Evolutionary conservation across 208 protist genomes (phyloP), one percentile per base, ranked within the genome.

Genomic region (Leishmania braziliensis): DNA sequence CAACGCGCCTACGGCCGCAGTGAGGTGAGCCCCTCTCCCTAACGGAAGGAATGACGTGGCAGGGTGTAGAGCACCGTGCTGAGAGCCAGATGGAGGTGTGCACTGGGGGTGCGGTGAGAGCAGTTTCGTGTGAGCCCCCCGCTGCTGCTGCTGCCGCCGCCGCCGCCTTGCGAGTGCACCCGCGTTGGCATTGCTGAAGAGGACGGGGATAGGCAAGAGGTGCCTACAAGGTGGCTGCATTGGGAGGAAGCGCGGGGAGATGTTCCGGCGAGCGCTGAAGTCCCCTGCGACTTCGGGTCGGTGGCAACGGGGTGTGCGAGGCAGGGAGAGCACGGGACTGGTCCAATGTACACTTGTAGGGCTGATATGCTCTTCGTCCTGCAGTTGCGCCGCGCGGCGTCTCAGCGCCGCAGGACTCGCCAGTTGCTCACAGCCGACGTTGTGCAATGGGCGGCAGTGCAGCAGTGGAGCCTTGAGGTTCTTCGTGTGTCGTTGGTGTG

Each of bases 11-110:
- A 43, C 43, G 51, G 69, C 23, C 50, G 53, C 5, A 51, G 75
- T 9, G 75, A 68, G 3, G 51, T 65, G 33, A 36, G 73, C 2
- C 74, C 80, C 51, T 75, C 75, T 6, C 74, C 80, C 51, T 62
- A 68, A 23, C 58, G 77, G 68, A 80, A 79, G 46, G 80, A 68
- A 23, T 72, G 74, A 1, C 54, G 62, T 0, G 80, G 80, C 10
- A 75, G 80, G 5, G 69, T 79, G 75, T 84, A 84, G 14, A 78
- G 54, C 2, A 74, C 80, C 23, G 75, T 53, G 36, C 77, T 72
- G 29, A 77, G 80, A 5, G 74, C 75, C 54, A 77, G 68, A 9
- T 75, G 80, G 73, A 84, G 66, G 68, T 80, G 53, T 23, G 80
- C 74, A 8, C 60, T 71, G 75, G 75, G 80, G 16, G 75, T 84